phyloP scores from a whole-genome alignment of 768 basidiomycete genomes.

The Antrodiella citrinella region DNA sequence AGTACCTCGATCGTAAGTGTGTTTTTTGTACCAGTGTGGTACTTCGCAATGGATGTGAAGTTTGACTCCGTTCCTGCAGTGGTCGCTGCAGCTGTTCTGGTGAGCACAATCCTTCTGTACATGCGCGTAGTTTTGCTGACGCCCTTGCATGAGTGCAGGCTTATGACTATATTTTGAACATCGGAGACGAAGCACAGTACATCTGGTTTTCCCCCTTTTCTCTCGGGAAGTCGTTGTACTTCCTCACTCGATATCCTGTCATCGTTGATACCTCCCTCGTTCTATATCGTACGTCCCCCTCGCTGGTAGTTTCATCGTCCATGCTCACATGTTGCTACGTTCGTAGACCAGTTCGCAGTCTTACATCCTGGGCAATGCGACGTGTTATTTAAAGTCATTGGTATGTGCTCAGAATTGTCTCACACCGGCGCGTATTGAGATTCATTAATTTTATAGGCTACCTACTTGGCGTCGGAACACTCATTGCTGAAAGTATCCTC shows the following conservation, averaged over 20 bases:
- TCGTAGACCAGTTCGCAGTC: constrained; percentile 1
- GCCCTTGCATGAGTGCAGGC: background rate
- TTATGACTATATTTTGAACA: constrained; percentile 2
- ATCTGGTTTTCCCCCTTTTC: background rate
- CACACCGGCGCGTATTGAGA: too few relatives aligned
- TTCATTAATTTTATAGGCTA: background rate
- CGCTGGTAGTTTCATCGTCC: background rate
- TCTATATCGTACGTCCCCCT: constrained; percentile 1
- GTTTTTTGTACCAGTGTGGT: background rate
- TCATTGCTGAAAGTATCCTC: constrained; percentile 1
- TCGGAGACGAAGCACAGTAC: background rate
- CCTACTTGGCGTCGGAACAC: background rate
- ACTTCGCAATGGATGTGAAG: background rate
- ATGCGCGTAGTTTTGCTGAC: background rate
- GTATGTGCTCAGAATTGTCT: too few relatives aligned
- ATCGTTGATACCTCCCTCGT: constrained; percentile 1
- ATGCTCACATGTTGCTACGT: background rate
- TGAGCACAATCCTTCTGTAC: background rate
- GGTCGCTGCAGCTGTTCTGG: background rate
- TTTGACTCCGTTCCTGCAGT: background rate
- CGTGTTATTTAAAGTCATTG: background rate
- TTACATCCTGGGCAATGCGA: background rate
- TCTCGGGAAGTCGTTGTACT: background rate
- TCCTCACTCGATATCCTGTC: constrained; percentile 4
- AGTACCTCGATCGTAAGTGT: background rate